Evolutionary conservation across 108 stramenopile genomes (phyloP).

Genomic region (Craspedostauros australis): DNA sequence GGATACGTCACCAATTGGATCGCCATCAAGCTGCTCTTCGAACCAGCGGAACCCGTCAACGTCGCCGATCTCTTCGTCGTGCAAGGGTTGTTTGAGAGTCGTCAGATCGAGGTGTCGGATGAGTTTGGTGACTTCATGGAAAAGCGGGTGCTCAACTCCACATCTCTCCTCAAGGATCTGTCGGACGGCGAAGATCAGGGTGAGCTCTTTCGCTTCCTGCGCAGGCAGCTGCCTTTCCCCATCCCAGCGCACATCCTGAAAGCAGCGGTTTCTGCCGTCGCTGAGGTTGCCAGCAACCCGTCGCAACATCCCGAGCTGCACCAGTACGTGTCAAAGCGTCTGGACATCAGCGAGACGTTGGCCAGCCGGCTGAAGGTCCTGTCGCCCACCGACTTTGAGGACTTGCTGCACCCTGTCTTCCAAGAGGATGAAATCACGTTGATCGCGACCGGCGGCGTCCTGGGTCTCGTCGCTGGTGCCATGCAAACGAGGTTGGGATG

Average conservation of each 20-base stretch:
- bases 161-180: slow-evolving; percentile 45
- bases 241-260: slow-evolving; percentile 50
- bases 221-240: slow-evolving; percentile 62
- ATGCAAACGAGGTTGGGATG: slow-evolving; percentile 69
- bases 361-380: slow-evolving; percentile 60
- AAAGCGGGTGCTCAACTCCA: slow-evolving; percentile 50
- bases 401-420: slow-evolving; percentile 89
- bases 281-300: slow-evolving; percentile 47
- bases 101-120: slow-evolving; percentile 82
- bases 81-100: slow-evolving; percentile 85
- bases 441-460: slow-evolving; percentile 83
- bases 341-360: slow-evolving; percentile 72
- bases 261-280: slow-evolving; percentile 55
- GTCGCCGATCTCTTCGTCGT: slow-evolving; percentile 43
- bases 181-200: slow-evolving; percentile 52
- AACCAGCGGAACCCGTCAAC: slow-evolving; percentile 73
- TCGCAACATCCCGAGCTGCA: slow-evolving; percentile 49
- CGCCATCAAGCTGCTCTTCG: slow-evolving; percentile 80
- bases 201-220: slow-evolving; percentile 52
- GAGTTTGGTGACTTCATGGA: slow-evolving; percentile 72
- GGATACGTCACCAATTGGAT: slow-evolving; percentile 86
- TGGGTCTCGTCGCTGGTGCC: slow-evolving; percentile 75
- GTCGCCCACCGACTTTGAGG: slow-evolving; percentile 78
- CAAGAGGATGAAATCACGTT: slow-evolving; percentile 92
- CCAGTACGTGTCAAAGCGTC: slow-evolving; percentile 46